These are phyloP conservation scores for Lactifluus pinguis DNA, from an alignment of 768 basidiomycete genomes.

Conservation along the genomic window DNA sequence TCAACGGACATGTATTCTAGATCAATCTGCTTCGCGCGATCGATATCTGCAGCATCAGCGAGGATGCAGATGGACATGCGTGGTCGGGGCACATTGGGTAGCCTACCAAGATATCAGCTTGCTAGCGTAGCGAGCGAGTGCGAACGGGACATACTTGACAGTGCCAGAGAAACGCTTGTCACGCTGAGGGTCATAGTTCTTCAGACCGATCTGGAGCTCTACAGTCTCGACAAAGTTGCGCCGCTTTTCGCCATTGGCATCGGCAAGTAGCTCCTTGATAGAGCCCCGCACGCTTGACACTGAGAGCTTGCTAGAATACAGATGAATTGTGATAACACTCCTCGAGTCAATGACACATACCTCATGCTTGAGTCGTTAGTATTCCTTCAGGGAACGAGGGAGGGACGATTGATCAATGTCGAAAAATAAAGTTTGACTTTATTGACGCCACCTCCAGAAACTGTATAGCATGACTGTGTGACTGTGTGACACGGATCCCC, in stretches of 20 bases:
- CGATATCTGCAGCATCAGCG: conserved; percentile 97
- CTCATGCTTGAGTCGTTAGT: conserved; percentile 18
- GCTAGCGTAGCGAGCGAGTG: background rate
- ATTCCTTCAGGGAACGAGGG: background rate
- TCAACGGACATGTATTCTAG: conserved; percentile 99
- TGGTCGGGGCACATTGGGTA: conserved; percentile 94
- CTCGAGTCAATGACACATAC: background rate
- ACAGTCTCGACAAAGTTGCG: conserved; percentile 95
- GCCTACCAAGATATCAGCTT: conserved; percentile 35
- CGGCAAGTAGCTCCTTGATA: conserved; percentile 81
- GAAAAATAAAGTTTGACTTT: conserved; percentile 13
- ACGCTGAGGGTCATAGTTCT: conserved; percentile 99
- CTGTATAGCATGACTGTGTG: conserved; percentile 17
- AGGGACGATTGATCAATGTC: background rate
- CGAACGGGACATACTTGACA: conserved; percentile 64
- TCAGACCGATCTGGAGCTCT: conserved; percentile 93
- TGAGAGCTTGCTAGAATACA: conserved; percentile 68
- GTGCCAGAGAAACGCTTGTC: conserved; percentile 99
- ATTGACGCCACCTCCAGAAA: background rate
- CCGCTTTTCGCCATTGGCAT: conserved; percentile 79
- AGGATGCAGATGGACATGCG: conserved; percentile 99
- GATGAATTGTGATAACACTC: background rate
- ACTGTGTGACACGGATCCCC: conserved; percentile 22
- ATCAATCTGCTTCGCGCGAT: conserved; percentile 95
- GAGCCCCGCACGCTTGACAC: conserved; percentile 99